A percentile compares a stretch with the other conserved stretches of the same genome.
Evolutionary conservation across 2,329 filamentous ascomycete genomes (phyloP).

Genomic region (Endoconidiophora laricicola): DNA sequence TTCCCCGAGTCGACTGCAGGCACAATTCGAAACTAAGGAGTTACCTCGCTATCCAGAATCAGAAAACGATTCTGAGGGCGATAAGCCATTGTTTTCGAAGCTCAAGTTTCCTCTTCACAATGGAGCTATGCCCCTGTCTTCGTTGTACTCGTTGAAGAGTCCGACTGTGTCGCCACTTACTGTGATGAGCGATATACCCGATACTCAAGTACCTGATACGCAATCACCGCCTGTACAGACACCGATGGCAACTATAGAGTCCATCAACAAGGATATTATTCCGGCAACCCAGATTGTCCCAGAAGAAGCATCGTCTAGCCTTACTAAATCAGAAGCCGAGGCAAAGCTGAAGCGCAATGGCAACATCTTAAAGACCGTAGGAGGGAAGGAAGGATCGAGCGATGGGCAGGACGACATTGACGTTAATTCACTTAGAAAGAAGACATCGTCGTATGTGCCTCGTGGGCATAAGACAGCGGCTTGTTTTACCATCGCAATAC

Average conservation of each 20-base stretch:
- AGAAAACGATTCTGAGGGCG: not conserved
- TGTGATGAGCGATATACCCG: constrained; percentile 5
- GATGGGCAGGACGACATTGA: not conserved
- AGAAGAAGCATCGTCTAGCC: constrained; percentile 5
- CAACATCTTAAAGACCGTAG: not conserved
- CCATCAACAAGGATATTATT: not conserved
- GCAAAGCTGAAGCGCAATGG: not conserved
- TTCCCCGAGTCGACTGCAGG: not conserved
- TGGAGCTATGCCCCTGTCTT: not conserved
- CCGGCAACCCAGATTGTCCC: not conserved
- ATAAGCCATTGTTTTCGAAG: constrained; percentile 4
- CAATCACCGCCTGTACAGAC: not conserved
- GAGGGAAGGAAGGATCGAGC: not conserved
- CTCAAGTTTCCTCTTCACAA: constrained; percentile 3
- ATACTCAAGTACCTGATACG: constrained; percentile 8
- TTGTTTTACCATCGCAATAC: not conserved
- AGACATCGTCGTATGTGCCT: constrained; percentile 2
- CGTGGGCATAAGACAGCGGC: not conserved
- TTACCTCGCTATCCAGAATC: not conserved
- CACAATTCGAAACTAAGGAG: no score
- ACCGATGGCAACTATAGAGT: not conserved
- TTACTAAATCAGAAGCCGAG: not conserved
- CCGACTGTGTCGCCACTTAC: constrained; percentile 10
- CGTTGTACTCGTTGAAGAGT: constrained; percentile 2
- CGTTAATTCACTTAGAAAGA: constrained; percentile 1